phyloP scores from a whole-genome alignment of 768 basidiomycete genomes.

The Suillus lakei region DNA sequence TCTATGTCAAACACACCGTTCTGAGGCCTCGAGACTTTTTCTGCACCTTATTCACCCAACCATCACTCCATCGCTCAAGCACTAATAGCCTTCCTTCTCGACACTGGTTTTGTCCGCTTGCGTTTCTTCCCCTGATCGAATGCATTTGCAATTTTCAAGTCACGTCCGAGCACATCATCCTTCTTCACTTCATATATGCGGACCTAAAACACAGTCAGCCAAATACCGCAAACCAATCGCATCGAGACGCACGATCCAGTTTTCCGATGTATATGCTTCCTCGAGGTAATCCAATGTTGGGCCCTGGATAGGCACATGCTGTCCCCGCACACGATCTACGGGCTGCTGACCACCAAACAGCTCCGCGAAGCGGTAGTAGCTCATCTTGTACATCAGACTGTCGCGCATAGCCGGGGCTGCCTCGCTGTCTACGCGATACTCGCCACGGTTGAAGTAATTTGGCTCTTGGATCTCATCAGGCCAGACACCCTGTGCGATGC shows the following conservation, averaged over 20 bases:
- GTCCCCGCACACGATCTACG: conserved; percentile 88
- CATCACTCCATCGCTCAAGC: conserved; percentile 14
- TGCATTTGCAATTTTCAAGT: conserved; percentile 84
- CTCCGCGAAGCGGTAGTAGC: conserved; percentile 93
- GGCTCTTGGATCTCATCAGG: conserved; percentile 97
- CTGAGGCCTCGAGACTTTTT: background rate
- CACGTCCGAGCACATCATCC: conserved; percentile 89
- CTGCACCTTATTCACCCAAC: background rate
- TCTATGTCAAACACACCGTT: background rate
- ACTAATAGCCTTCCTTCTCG: conserved; percentile 55
- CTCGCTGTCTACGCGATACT: conserved; percentile 88
- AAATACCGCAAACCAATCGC: background rate
- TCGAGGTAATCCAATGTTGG: conserved; percentile 91
- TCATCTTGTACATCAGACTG: conserved; percentile 99
- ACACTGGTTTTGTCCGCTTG: conserved; percentile 75
- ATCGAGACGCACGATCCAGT: conserved; percentile 85
- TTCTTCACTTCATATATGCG: conserved; percentile 96
- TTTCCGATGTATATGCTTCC: conserved; percentile 98
- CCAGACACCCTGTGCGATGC: conserved; percentile 95
- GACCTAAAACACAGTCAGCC: conserved; percentile 49
- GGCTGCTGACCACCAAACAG: conserved; percentile 80
- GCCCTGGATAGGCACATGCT: conserved; percentile 74
- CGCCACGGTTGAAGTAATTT: conserved; percentile 93
- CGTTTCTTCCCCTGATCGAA: conserved; percentile 90
- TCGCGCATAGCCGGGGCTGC: conserved; percentile 91